Conservation (phyloP, 2,329 filamentous ascomycete genomes). For the Beauveria scarabaeidicola region DNA sequence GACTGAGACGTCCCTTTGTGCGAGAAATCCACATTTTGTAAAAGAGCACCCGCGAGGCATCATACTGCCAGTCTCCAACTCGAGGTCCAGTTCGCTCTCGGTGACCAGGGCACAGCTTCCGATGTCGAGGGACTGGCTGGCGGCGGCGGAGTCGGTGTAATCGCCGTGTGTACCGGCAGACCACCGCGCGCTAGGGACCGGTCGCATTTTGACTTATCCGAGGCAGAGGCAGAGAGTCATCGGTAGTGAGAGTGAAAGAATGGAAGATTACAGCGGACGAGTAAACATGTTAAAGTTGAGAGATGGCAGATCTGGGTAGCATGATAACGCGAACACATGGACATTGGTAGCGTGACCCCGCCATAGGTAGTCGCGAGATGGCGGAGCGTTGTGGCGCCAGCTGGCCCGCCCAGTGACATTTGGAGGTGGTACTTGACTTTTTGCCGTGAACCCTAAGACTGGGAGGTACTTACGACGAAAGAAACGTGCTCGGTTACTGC, state of each 20-base stretch:
- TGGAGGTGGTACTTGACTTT: not conserved
- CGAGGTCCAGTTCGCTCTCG: slow-evolving; percentile 23
- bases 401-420: not conserved
- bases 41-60: not conserved
- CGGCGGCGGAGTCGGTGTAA: not conserved
- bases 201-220: slow-evolving; percentile 14
- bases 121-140: slow-evolving; percentile 14
- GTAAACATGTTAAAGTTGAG: not conserved
- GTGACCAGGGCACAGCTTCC: slow-evolving; percentile 29
- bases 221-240: not conserved
- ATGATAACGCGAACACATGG: not conserved
- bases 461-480: not conserved
- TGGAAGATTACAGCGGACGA: not conserved
- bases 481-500: slow-evolving; percentile 8
- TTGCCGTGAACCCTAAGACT: too few relatives aligned
- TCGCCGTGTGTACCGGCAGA: not conserved
- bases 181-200: slow-evolving; percentile 9
- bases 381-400: slow-evolving; percentile 6
- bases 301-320: not conserved
- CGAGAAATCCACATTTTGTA: not conserved
- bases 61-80: not conserved
- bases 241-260: not conserved
- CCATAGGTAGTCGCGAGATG: slow-evolving; percentile 4
- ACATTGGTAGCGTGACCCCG: slow-evolving; percentile 2
- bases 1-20: not conserved